These are phyloP conservation scores for Paxillus rubicundulus DNA, from an alignment of 768 basidiomycete genomes.

Conservation along the genomic window DNA sequence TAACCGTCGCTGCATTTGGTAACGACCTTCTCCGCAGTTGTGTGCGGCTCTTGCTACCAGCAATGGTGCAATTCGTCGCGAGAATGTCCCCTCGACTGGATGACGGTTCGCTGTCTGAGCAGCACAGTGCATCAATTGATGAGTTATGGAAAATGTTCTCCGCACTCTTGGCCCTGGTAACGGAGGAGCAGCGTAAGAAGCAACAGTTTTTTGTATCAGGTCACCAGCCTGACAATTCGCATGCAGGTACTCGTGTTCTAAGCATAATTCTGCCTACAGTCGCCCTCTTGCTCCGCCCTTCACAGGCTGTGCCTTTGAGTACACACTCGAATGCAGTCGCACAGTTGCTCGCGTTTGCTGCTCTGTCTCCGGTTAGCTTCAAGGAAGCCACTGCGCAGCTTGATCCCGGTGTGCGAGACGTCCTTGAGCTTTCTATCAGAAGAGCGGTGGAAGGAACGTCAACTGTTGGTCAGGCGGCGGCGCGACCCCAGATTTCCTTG, in stretches of 20 bases:
- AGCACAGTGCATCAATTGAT: conserved; percentile 59
- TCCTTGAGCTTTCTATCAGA: conserved; percentile 76
- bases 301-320: conserved; percentile 39
- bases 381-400: conserved; percentile 78
- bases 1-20: conserved; percentile 71
- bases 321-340: conserved; percentile 58
- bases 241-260: conserved; percentile 61
- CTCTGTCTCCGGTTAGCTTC: conserved; percentile 70
- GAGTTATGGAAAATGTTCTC: conserved; percentile 85
- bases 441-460: conserved; percentile 59
- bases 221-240: conserved; percentile 12
- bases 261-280: conserved; percentile 75
- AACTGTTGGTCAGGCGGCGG: conserved; percentile 32
- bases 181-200: conserved; percentile 61
- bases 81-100: conserved; percentile 61
- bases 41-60: conserved; percentile 69
- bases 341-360: conserved; percentile 71
- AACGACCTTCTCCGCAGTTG: conserved; percentile 70
- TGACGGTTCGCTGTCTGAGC: conserved; percentile 53
- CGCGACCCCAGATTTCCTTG: conserved; percentile 78
- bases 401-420: conserved; percentile 51
- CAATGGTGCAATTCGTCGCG: conserved; percentile 77
- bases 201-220: neutral
- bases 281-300: conserved; percentile 62
- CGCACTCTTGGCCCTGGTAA: conserved; percentile 53